Evolutionary conservation across 768 basidiomycete genomes (phyloP).

Genomic region (Amanita polypyramis): DNA sequence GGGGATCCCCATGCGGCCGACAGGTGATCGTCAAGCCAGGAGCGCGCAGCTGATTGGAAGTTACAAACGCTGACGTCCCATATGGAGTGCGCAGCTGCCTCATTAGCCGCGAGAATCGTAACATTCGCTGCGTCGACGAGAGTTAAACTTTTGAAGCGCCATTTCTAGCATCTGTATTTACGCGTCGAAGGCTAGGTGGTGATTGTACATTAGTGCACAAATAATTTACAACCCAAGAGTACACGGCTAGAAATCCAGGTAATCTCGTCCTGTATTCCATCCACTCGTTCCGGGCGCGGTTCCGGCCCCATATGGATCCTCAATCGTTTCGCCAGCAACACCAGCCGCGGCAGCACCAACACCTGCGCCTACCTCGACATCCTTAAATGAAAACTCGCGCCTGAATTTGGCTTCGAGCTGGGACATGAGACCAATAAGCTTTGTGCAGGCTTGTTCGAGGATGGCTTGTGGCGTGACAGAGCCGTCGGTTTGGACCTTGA

Average conservation of each 20-base stretch:
- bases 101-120: too few species aligned
- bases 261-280: slow-evolving; percentile 41
- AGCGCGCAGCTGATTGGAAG: too few species aligned
- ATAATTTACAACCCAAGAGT: too few species aligned
- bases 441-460: slow-evolving; percentile 75
- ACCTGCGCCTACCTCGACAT: slow-evolving; percentile 38
- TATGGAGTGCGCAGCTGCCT: too few species aligned
- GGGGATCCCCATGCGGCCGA: too few species aligned
- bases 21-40: too few species aligned
- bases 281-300: slow-evolving; percentile 18
- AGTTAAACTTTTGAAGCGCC: too few species aligned
- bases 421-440: slow-evolving; percentile 64
- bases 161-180: too few species aligned
- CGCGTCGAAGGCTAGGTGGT: too few species aligned
- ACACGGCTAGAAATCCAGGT: slow-evolving; percentile 50
- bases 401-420: slow-evolving; percentile 70
- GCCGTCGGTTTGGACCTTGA: slow-evolving; percentile 96
- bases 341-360: slow-evolving; percentile 10
- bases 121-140: too few species aligned
- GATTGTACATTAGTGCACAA: too few species aligned
- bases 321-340: slow-evolving; percentile 10
- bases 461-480: slow-evolving; percentile 70
- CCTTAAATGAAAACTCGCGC: slow-evolving; percentile 74
- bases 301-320: slow-evolving; percentile 34
- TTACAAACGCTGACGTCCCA: too few species aligned